phyloP scores from a whole-genome alignment of 2,329 filamentous ascomycete species.

The Pestalotiopsis sp. region DNA sequence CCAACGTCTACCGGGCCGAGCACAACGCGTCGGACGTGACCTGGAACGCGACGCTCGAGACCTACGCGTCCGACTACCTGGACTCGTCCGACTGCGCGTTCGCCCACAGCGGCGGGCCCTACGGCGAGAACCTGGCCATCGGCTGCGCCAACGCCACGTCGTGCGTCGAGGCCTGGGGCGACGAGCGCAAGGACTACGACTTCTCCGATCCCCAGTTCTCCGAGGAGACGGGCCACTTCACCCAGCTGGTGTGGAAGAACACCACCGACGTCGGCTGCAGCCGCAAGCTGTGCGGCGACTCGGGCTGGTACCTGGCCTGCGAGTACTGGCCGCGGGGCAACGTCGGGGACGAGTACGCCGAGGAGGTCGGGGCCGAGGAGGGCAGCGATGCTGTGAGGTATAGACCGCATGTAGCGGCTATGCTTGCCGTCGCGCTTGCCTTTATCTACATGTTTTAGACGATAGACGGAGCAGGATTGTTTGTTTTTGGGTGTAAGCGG shows the following conservation, averaged over 20 bases:
- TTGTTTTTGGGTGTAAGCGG: neutral
- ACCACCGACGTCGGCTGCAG: constrained; percentile 61
- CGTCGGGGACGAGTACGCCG: constrained; percentile 50
- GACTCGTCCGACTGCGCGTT: constrained; percentile 42
- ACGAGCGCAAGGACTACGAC: constrained; percentile 59
- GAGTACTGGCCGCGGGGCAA: constrained; percentile 72
- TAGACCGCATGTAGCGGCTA: neutral
- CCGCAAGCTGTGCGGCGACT: constrained; percentile 40
- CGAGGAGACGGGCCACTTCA: constrained; percentile 68
- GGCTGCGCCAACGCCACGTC: constrained; percentile 62
- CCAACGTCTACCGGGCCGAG: constrained; percentile 63
- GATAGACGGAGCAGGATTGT: neutral
- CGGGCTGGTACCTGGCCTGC: constrained; percentile 67
- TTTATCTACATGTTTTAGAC: neutral
- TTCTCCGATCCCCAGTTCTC: constrained; percentile 57
- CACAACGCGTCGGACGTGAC: constrained; percentile 59
- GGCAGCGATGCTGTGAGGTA: neutral
- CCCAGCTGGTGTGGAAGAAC: constrained; percentile 69
- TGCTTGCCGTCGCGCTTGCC: neutral
- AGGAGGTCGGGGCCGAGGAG: constrained; percentile 40
- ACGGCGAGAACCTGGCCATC: constrained; percentile 74
- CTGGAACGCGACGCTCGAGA: constrained; percentile 66
- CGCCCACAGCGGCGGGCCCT: constrained; percentile 59
- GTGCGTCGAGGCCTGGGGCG: constrained; percentile 66
- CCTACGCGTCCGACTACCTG: constrained; percentile 54